A percentile compares a stretch with the other conserved stretches of the same genome.
Evolutionary conservation across 345 rosid species (phyloP).

Genomic region (Zanthoxylum bungeanum): DNA sequence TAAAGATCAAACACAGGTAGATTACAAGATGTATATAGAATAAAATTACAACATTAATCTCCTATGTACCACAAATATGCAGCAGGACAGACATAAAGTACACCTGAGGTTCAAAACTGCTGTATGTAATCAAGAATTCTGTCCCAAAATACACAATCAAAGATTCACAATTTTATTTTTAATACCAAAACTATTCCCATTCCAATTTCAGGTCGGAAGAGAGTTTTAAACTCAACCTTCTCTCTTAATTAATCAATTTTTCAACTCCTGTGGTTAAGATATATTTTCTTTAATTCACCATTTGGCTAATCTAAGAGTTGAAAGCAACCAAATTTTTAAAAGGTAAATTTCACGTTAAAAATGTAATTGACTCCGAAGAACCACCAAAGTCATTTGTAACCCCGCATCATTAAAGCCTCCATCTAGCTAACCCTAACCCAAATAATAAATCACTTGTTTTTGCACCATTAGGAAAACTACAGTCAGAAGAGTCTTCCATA

Average conservation of each 20-base stretch:
- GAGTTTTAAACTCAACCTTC: not conserved
- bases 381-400: not conserved
- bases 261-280: not conserved
- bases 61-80: not conserved
- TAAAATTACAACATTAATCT: not conserved
- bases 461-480: slow-evolving; percentile 1
- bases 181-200: not conserved
- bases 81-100: not conserved
- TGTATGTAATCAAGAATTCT: not conserved
- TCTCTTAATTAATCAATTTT: not conserved
- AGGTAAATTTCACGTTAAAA: not conserved
- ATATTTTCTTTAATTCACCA: not conserved
- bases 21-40: not conserved
- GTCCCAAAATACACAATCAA: slow-evolving; percentile 2
- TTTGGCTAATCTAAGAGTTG: not conserved
- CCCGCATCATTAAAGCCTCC: not conserved
- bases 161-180: not conserved
- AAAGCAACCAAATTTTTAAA: not conserved
- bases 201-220: not conserved
- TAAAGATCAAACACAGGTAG: not conserved
- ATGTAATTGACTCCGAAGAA: not conserved
- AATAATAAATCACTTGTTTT: not conserved
- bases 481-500: not conserved
- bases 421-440: not conserved
- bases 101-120: not conserved